These are phyloP conservation scores for Podaxis carcinomalis DNA, from an alignment of 768 basidiomycete genomes.

Conservation along the genomic window DNA sequence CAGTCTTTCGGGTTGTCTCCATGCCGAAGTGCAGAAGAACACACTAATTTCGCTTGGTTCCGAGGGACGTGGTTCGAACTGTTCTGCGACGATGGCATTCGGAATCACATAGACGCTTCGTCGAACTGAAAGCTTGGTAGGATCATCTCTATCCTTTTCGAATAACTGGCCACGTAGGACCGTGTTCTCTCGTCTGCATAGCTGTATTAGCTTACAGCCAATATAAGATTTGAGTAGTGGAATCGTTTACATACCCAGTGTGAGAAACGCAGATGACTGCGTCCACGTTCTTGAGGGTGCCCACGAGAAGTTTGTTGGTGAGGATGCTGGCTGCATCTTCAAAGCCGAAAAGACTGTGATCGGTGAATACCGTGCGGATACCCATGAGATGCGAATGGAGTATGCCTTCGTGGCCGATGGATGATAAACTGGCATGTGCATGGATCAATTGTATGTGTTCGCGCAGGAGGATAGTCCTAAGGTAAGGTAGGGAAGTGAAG, in stretches of 20 bases:
- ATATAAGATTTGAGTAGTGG: background rate
- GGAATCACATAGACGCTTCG: conserved; percentile 87
- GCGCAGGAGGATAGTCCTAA: conserved; percentile 82
- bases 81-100: conserved; percentile 82
- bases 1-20: background rate
- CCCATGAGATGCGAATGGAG: conserved; percentile 85
- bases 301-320: conserved; percentile 92
- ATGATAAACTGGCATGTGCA: conserved; percentile 86
- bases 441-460: conserved; percentile 88
- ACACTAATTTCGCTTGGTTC: conserved; percentile 53
- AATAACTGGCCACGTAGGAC: conserved; percentile 82
- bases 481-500: conserved; percentile 87
- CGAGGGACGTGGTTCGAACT: conserved; percentile 67
- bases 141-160: conserved; percentile 41
- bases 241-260: conserved; percentile 64
- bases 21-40: conserved; percentile 16
- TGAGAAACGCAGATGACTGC: conserved; percentile 95
- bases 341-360: conserved; percentile 95
- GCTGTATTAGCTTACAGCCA: background rate
- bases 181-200: conserved; percentile 91
- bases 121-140: conserved; percentile 41
- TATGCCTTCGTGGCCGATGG: conserved; percentile 90
- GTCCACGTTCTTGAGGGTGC: conserved; percentile 85
- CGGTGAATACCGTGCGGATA: conserved; percentile 90
- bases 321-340: conserved; percentile 96